Evolutionary conservation across 2,329 filamentous ascomycete genomes (phyloP).

Genomic region (Diaporthe amygdali): DNA sequence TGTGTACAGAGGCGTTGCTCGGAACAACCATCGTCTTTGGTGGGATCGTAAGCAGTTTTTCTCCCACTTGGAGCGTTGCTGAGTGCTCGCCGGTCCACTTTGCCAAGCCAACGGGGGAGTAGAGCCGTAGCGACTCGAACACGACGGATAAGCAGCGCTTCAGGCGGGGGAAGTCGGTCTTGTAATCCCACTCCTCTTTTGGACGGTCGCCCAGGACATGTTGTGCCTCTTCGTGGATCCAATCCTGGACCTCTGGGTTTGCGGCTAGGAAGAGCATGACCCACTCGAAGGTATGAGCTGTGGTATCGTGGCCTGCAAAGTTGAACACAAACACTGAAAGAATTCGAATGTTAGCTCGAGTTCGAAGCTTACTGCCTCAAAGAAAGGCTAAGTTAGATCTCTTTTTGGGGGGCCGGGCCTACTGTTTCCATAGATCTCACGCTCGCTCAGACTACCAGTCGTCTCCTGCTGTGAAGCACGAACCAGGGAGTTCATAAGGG

Average conservation of each 20-base stretch:
- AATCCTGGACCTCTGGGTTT: conserved; percentile 49
- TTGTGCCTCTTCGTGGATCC: conserved; percentile 46
- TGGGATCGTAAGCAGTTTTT: conserved; percentile 27
- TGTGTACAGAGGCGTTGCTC: conserved; percentile 31
- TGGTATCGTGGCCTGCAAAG: conserved; percentile 57
- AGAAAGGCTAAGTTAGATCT: too few relatives aligned
- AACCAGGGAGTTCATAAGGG: conserved; percentile 8
- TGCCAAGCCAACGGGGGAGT: conserved; percentile 36
- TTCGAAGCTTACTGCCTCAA: too few relatives aligned
- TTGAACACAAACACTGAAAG: conserved; percentile 48
- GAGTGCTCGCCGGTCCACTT: neutral
- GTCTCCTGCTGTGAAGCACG: conserved; percentile 3
- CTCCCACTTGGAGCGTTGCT: conserved; percentile 20
- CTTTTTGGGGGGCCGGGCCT: neutral
- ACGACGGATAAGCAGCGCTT: conserved; percentile 46
- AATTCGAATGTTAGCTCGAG: neutral
- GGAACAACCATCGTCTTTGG: conserved; percentile 30
- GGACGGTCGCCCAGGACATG: conserved; percentile 30
- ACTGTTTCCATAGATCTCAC: conserved; percentile 53
- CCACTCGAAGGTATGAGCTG: conserved; percentile 49
- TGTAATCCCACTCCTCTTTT: conserved; percentile 39
- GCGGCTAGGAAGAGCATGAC: conserved; percentile 48
- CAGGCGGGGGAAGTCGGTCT: conserved; percentile 43
- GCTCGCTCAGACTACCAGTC: conserved; percentile 36
- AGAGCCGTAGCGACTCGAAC: conserved; percentile 49